These are phyloP conservation scores for Metschnikowia colocasiae DNA, from an alignment of 805 yeast genomes.

Conservation along the genomic window DNA sequence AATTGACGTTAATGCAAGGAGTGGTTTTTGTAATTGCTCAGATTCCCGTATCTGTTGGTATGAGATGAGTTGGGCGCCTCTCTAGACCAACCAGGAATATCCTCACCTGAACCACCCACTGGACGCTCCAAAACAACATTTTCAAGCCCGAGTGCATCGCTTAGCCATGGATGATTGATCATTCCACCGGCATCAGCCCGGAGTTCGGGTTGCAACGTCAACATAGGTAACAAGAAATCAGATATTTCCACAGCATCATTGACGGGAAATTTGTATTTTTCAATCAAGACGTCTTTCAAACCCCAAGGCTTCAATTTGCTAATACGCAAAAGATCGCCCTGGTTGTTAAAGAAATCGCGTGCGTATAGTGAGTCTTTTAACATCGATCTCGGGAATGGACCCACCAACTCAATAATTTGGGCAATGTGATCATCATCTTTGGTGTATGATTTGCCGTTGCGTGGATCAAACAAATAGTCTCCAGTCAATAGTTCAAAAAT, in stretches of 20 bases:
- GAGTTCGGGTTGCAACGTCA: conserved; percentile 67
- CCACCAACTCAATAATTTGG: conserved; percentile 54
- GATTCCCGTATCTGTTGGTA: conserved; percentile 8
- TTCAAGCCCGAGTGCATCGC: conserved; percentile 75
- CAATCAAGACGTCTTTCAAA: conserved; percentile 45
- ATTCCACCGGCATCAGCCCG: conserved; percentile 97
- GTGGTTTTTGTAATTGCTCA: background rate
- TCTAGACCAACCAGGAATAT: conserved; percentile 85
- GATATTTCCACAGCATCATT: conserved; percentile 69
- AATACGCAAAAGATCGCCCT: conserved; percentile 41
- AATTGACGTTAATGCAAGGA: conserved; percentile 1
- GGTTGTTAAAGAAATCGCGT: conserved; percentile 20
- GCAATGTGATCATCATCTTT: conserved; percentile 64
- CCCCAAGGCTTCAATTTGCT: conserved; percentile 50
- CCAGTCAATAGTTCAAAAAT: conserved; percentile 60
- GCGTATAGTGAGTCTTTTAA: conserved; percentile 35
- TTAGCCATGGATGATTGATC: conserved; percentile 81
- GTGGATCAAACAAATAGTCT: conserved; percentile 62
- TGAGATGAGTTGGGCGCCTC: conserved; percentile 42
- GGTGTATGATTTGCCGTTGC: conserved; percentile 41
- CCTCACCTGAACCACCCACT: conserved; percentile 77
- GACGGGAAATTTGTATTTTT: conserved; percentile 49
- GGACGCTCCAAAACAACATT: conserved; percentile 67
- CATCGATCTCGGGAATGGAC: conserved; percentile 38
- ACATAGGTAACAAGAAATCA: conserved; percentile 81